phyloP scores from a whole-genome alignment of 768 basidiomycete genomes.

The Suillus placidus region DNA sequence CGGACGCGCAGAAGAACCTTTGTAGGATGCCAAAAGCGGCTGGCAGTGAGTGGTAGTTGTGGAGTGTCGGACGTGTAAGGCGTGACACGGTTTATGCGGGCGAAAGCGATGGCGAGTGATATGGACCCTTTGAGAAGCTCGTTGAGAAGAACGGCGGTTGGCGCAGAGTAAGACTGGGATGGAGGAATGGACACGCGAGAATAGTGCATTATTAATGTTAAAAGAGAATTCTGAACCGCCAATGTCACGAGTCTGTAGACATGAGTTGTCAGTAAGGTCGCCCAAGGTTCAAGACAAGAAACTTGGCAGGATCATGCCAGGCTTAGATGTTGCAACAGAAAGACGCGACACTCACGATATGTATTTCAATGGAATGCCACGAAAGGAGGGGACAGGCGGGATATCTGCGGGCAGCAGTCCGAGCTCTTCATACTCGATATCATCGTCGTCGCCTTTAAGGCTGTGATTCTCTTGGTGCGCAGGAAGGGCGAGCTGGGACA shows the following conservation, averaged over 20 bases:
- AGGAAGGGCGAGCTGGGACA: conserved; percentile 23
- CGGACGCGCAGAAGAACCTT: conserved; percentile 50
- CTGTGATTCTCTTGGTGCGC: conserved; percentile 24
- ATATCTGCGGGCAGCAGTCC: conserved; percentile 38
- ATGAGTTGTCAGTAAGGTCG: conserved; percentile 10
- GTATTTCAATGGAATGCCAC: conserved; percentile 77
- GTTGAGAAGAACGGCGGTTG: conserved; percentile 90
- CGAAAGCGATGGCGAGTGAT: conserved; percentile 83
- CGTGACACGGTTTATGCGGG: conserved; percentile 48
- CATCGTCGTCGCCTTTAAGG: conserved; percentile 38
- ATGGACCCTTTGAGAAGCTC: conserved; percentile 92
- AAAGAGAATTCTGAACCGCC: conserved; percentile 87
- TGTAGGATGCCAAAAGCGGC: conserved; percentile 41
- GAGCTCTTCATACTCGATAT: conserved; percentile 49
- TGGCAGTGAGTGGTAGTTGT: conserved; percentile 32
- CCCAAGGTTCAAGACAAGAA: neutral
- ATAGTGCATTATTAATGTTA: conserved; percentile 97
- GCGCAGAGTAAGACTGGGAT: conserved; percentile 84
- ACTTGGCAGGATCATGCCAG: conserved; percentile 1
- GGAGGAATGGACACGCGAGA: conserved; percentile 83
- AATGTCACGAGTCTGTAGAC: conserved; percentile 71
- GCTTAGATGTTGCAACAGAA: neutral
- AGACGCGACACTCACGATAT: conserved; percentile 59
- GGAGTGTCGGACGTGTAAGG: conserved; percentile 31
- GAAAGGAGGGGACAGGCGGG: conserved; percentile 54